These are phyloP conservation scores for Anethum foeniculum DNA, from an alignment of 140 eudicot genomes.

Conservation along the genomic window DNA sequence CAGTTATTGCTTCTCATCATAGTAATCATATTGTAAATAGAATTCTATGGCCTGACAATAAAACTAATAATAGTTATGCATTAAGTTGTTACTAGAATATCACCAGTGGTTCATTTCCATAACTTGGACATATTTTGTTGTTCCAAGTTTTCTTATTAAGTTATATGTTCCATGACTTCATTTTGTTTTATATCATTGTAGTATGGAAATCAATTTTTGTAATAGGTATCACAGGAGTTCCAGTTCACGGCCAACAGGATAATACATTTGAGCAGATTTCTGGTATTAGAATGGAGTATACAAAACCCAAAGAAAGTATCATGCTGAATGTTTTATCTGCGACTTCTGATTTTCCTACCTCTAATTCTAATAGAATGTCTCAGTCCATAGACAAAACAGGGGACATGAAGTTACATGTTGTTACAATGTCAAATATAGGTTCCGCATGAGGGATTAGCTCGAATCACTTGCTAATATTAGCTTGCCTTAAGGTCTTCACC, in stretches of 20 bases:
- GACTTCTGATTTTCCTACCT: slow-evolving; percentile 15
- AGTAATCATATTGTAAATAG: too few relatives aligned
- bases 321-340: slow-evolving; percentile 16
- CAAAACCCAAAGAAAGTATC: slow-evolving; percentile 16
- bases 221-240: slow-evolving; percentile 7
- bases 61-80: too few relatives aligned
- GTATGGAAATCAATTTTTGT: neutral
- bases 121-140: too few relatives aligned
- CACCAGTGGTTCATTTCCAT: too few relatives aligned
- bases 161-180: too few relatives aligned
- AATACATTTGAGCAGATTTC: slow-evolving; percentile 17
- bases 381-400: slow-evolving; percentile 10
- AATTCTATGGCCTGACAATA: too few relatives aligned
- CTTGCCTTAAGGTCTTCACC: too few relatives aligned
- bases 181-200: too few relatives aligned
- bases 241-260: slow-evolving; percentile 14
- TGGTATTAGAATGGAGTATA: slow-evolving; percentile 10
- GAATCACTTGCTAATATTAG: too few relatives aligned
- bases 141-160: neutral
- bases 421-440: slow-evolving; percentile 11
- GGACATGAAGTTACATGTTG: slow-evolving; percentile 8
- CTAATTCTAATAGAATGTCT: slow-evolving; percentile 14
- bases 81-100: too few relatives aligned
- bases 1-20: too few relatives aligned
- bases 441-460: too few relatives aligned